phyloP scores from a whole-genome alignment of 148 eudicot genomes.

The Pharnaceum exiguum region DNA sequence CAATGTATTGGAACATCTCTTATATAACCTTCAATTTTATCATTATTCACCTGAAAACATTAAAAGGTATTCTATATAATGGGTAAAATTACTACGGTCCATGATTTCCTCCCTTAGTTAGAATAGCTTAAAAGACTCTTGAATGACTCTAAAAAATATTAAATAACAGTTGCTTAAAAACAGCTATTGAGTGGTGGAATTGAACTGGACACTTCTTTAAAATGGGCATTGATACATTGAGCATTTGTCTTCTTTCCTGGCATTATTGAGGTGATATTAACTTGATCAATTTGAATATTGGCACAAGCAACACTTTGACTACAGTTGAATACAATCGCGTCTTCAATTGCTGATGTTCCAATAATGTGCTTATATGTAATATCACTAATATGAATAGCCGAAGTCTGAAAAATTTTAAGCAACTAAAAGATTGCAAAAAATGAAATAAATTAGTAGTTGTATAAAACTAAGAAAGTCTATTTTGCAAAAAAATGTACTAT shows the following conservation, averaged over 20 bases:
- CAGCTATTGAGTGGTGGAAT: background rate
- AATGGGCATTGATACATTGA: background rate
- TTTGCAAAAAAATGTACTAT: background rate
- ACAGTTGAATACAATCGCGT: background rate
- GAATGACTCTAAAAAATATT: too few relatives aligned
- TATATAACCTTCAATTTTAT: too few relatives aligned
- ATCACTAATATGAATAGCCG: background rate
- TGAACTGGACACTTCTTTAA: background rate
- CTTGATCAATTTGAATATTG: background rate
- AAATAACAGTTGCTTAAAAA: background rate
- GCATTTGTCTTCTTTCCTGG: background rate
- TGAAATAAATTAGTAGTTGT: background rate
- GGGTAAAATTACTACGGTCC: too few relatives aligned
- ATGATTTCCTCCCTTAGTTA: too few relatives aligned
- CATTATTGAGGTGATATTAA: background rate
- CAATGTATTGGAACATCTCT: too few relatives aligned
- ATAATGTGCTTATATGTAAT: background rate
- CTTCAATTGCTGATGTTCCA: background rate
- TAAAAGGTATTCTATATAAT: too few relatives aligned
- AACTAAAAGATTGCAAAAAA: background rate
- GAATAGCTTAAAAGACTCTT: too few relatives aligned
- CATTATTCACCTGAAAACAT: too few relatives aligned
- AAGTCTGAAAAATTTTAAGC: background rate
- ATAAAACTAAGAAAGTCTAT: background rate
- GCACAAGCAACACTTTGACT: background rate